phyloP scores from a whole-genome alignment of 306 rosid species.

The Inga oerstediana region DNA sequence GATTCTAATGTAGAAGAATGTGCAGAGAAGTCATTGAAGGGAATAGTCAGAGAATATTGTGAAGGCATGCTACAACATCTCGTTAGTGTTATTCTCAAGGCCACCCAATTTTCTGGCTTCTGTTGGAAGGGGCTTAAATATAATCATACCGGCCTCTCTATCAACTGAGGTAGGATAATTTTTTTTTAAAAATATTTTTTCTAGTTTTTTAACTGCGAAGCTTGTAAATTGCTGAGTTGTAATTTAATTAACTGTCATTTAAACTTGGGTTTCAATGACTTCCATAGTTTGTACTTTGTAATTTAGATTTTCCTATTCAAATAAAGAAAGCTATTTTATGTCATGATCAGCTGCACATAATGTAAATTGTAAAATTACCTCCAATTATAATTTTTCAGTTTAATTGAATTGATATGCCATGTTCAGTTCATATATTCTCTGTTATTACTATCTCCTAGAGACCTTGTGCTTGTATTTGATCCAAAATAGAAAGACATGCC shows the following conservation, averaged over 20 bases:
- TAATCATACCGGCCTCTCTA: constrained; percentile 38
- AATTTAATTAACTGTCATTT: constrained; percentile 45
- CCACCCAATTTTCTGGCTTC: constrained; percentile 38
- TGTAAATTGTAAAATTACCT: constrained; percentile 16
- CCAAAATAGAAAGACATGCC: neutral
- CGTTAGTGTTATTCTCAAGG: constrained; percentile 25
- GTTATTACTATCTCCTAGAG: neutral
- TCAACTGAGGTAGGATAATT: constrained; percentile 44
- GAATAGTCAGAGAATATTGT: constrained; percentile 4
- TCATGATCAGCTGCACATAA: constrained; percentile 4
- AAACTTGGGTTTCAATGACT: constrained; percentile 22
- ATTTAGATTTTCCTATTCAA: constrained; percentile 32
- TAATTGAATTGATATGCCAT: neutral
- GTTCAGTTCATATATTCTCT: neutral
- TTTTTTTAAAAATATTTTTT: neutral
- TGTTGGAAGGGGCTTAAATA: constrained; percentile 38
- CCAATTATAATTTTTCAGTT: neutral
- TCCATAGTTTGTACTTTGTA: constrained; percentile 28
- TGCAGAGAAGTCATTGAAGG: constrained; percentile 29
- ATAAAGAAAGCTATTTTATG: constrained; percentile 27
- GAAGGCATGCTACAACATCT: constrained; percentile 42
- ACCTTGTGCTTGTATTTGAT: neutral
- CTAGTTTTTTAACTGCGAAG: constrained; percentile 41
- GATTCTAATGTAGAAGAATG: constrained; percentile 42
- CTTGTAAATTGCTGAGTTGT: constrained; percentile 74